Base-by-base conservation (phyloP, 352 stramenopile species). In the Pythium rishiriense region DNA sequence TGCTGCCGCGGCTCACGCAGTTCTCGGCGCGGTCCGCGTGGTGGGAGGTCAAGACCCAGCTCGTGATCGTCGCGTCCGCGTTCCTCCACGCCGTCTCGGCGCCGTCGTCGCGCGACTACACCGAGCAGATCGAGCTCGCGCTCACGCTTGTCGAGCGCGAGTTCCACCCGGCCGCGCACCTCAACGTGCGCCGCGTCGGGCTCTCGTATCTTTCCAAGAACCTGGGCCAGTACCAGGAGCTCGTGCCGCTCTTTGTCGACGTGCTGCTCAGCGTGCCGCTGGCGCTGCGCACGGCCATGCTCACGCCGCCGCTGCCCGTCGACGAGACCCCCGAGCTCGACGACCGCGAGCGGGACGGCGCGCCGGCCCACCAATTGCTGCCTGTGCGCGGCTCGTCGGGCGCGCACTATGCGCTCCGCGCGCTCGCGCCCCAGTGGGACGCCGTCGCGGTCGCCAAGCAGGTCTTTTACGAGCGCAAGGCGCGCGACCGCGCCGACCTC, bases 21-120 rank as follows among this genome's bases (percentile, higher is more conserved):
- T 78, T 90, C n/a, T 85, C 81, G 26, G 70, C 79, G 17, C 60
- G 81, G 25, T 50, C 77, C 25, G 76, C 81, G 24, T 94, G 87
- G 87, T 95, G 88, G 88, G 88, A 96, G 48, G 85, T 96, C 47
- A 93, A 93, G 63, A 77, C 75, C 2, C 84, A 96, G 64, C 66
- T 94, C 25, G 48, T 94, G 17, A 74, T 93, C 57, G 78, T 92
- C 17, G 70, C 73, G 3, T 81, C 83, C 17, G 75, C 78, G 21
- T 81, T 93, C 50, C 73, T 96, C 53, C 55, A 78, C 15, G 45
- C 64, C 26, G 70, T 67, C 9, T 54, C 74, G 12, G 43, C 29
- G 5, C 47, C 72, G 0, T 45, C 55, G 7, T 48, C 63, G 12
- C 50, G 56, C 8, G 81, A 92, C 45, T 73, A 75, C 50, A 90